Percentiles rank a stretch among this genome's conserved stretches.
Evolutionary conservation across 345 rosid species (phyloP).

Genomic region (Gossypium turneri): DNA sequence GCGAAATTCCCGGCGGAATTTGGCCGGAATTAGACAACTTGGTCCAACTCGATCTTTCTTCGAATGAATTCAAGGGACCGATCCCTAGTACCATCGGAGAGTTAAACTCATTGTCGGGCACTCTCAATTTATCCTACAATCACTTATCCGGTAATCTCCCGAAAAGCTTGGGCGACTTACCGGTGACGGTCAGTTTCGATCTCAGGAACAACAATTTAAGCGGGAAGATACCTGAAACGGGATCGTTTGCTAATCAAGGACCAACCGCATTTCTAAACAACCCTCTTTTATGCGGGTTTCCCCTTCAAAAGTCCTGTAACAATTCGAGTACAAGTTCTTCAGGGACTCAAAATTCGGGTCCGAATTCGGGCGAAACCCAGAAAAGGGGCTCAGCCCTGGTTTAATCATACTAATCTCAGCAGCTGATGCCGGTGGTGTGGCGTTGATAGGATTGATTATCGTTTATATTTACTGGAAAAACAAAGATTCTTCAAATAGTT

Average conservation of each 20-base stretch:
- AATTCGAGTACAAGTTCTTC: conserved; percentile 27
- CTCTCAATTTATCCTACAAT: conserved; percentile 80
- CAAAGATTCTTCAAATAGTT: conserved; percentile 64
- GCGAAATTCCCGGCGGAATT: conserved; percentile 63
- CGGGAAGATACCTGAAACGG: conserved; percentile 90
- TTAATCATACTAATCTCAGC: conserved; percentile 65
- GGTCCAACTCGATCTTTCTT: conserved; percentile 79
- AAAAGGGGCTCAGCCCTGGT: conserved; percentile 61
- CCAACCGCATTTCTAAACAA: conserved; percentile 92
- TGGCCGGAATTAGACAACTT: conserved; percentile 74
- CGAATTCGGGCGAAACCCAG: conserved; percentile 24
- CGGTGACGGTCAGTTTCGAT: conserved; percentile 83
- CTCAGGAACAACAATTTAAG: conserved; percentile 67
- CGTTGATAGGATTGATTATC: conserved; percentile 59
- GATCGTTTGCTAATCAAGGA: conserved; percentile 90
- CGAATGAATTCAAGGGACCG: conserved; percentile 55
- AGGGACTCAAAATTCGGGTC: conserved; percentile 28
- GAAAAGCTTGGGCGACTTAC: conserved; percentile 64
- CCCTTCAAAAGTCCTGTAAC: conserved; percentile 79
- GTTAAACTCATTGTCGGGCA: conserved; percentile 63
- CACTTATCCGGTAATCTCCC: conserved; percentile 76
- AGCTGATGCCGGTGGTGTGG: conserved; percentile 81
- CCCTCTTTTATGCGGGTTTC: conserved; percentile 81
- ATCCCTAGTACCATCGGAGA: conserved; percentile 75
- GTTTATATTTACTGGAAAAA: conserved; percentile 89